Evolutionary conservation across 2,329 filamentous ascomycete species (phyloP), one percentile per base, ranked within the genome.

Genomic region (Trichophyton simii): DNA sequence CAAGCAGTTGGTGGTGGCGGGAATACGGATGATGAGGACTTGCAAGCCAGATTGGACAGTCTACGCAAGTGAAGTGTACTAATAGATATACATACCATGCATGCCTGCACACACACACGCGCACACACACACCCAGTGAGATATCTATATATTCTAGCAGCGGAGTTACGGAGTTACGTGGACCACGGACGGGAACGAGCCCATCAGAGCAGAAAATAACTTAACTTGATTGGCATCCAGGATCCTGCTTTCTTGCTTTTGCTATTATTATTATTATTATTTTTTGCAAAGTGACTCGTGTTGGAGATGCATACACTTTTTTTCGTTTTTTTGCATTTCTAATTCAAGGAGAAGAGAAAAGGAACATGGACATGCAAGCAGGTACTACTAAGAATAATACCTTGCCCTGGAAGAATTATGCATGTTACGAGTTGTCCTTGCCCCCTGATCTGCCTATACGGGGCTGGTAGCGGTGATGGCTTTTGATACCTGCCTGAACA

Each of bases 41-140:
- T 99, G 28, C 91, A 97, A 77, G 92, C 94, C 65, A 85, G 94
- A 63, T 82, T 99, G 59, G 90, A 97, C 72, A 95, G 91, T 73
- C 78, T 97, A 66, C 82, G 88, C 70, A 76, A 80, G 70, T 83
- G 68, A 75, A 65, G 9, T 52, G 41, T 44, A 22, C 28, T n/a
- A 28, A 34, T 55, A 55, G 52, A 31, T 28, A 36, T 18, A n/a
- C 25, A 31, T 31, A 31, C 28, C 28, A 31, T 5, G 28, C 28
- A 31, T 6, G 28, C 28, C 28, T 28, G 28, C 28, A n/a, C 15
- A 11, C 48, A 28, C 25, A 28, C 25, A 18, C 18, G 18, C 18
- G 18, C 18, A 18, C 28, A n/a, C 15, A 11, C 48, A 28, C 25
- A 28, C 25, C 7, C 36, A 46, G 25, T 20, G 8, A 42, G 20